Conservation (phyloP, 2,329 filamentous ascomycete species). For the Elsinoe perseae region DNA sequence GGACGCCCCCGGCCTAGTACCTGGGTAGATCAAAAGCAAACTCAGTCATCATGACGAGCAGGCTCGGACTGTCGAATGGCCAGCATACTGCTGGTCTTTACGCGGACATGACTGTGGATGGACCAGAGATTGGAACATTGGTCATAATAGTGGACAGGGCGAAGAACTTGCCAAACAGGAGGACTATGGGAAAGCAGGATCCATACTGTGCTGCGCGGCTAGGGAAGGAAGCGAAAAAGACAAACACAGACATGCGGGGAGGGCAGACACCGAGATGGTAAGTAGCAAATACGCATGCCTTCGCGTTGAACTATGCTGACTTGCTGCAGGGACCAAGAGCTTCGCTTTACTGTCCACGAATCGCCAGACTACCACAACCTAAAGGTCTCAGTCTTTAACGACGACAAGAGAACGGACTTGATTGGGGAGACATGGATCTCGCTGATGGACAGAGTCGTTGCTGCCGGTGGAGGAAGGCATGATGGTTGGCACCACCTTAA, state of each 20-base stretch:
- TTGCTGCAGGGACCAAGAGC: constrained; percentile 77
- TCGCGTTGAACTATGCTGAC: constrained; percentile 14
- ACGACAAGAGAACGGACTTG: constrained; percentile 94
- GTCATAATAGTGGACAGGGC: constrained; percentile 88
- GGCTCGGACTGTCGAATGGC: constrained; percentile 20
- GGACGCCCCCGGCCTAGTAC: neutral
- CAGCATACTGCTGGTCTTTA: constrained; percentile 83
- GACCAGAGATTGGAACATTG: constrained; percentile 85
- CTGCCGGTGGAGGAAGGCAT: constrained; percentile 81
- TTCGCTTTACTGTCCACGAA: constrained; percentile 92
- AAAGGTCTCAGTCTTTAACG: constrained; percentile 94
- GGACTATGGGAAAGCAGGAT: constrained; percentile 97
- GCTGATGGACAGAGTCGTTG: constrained; percentile 64
- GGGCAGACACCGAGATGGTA: constrained; percentile 96
- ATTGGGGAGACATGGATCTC: constrained; percentile 93
- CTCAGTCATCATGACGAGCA: constrained; percentile 10
- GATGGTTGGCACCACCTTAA: constrained; percentile 86
- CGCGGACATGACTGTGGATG: constrained; percentile 87
- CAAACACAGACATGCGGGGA: constrained; percentile 83
- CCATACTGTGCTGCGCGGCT: constrained; percentile 90
- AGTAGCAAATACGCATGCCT: constrained; percentile 27
- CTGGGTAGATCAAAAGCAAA: neutral
- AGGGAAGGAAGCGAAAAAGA: constrained; percentile 97
- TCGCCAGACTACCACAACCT: constrained; percentile 93
- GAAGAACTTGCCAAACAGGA: constrained; percentile 93